Percentiles rank a stretch among this genome's conserved stretches.
Evolutionary conservation across 164 flowering plant genomes (phyloP).

Genomic region (Kalanchoe fedtschenkoi): DNA sequence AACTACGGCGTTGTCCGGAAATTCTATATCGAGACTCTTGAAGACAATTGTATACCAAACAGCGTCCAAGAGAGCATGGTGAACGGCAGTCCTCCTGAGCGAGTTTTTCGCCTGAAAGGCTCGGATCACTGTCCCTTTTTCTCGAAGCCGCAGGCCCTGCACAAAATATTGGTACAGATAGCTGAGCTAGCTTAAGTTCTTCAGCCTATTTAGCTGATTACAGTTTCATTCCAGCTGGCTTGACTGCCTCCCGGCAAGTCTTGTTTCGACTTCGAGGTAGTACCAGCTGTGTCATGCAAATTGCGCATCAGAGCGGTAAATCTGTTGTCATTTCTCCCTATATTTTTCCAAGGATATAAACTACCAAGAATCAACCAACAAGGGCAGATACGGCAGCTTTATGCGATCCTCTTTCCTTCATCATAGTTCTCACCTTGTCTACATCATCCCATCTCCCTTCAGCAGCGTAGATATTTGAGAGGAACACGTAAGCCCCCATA

Average conservation of each 20-base stretch:
- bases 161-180: slow-evolving; percentile 72
- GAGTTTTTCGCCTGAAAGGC: slow-evolving; percentile 68
- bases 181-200: too few relatives aligned
- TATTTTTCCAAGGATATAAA: not conserved
- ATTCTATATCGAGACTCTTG: slow-evolving; percentile 71
- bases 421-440: slow-evolving; percentile 46
- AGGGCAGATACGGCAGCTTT: slow-evolving; percentile 1
- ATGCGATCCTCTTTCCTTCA: slow-evolving; percentile 28
- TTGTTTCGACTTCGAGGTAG: too few relatives aligned
- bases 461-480: slow-evolving; percentile 66
- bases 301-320: not conserved
- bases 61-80: slow-evolving; percentile 68
- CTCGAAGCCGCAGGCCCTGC: slow-evolving; percentile 90
- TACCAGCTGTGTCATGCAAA: not conserved
- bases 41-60: slow-evolving; percentile 66
- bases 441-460: slow-evolving; percentile 43
- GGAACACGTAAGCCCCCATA: slow-evolving; percentile 68
- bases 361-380: not conserved
- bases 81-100: slow-evolving; percentile 58
- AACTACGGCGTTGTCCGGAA: slow-evolving; percentile 77
- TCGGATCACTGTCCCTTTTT: slow-evolving; percentile 94
- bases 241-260: too few relatives aligned
- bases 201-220: too few relatives aligned
- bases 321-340: not conserved
- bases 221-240: too few relatives aligned